Evolutionary conservation across 768 basidiomycete species (phyloP).

Genomic region (Amanita thiersii): DNA sequence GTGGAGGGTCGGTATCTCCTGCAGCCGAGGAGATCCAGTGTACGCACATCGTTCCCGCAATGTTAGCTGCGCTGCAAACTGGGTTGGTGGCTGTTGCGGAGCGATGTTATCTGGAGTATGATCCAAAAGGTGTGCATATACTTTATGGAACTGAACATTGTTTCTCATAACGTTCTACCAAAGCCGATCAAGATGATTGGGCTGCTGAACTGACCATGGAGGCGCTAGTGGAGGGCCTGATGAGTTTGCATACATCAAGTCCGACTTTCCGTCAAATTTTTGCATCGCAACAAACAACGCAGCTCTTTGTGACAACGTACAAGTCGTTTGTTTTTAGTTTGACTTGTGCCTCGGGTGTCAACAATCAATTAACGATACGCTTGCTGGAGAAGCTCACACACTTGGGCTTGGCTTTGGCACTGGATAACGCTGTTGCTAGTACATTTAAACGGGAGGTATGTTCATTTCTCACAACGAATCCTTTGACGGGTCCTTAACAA

Average conservation of each 20-base stretch:
- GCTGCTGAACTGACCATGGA: slow-evolving; percentile 38
- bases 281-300: slow-evolving; percentile 61
- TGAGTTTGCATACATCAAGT: slow-evolving; percentile 58
- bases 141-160: not conserved
- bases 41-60: slow-evolving; percentile 62
- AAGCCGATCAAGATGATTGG: slow-evolving; percentile 13
- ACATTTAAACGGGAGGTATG: slow-evolving; percentile 69
- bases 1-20: slow-evolving; percentile 17
- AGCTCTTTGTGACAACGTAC: slow-evolving; percentile 59
- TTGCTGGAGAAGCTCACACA: slow-evolving; percentile 67
- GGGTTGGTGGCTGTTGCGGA: slow-evolving; percentile 37
- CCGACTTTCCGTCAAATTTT: slow-evolving; percentile 66
- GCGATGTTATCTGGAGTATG: slow-evolving; percentile 17
- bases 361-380: slow-evolving; percentile 32
- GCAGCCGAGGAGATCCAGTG: slow-evolving; percentile 37
- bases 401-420: slow-evolving; percentile 57
- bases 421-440: slow-evolving; percentile 52
- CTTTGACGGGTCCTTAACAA: slow-evolving; percentile 1
- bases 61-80: slow-evolving; percentile 60
- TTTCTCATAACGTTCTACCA: not conserved
- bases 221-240: slow-evolving; percentile 57
- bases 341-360: slow-evolving; percentile 26
- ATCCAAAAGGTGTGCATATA: slow-evolving; percentile 13
- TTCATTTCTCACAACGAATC: not conserved
- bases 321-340: slow-evolving; percentile 44